Base-by-base conservation (phyloP, 306 rosid genomes). In the Cucumis sativus region DNA sequence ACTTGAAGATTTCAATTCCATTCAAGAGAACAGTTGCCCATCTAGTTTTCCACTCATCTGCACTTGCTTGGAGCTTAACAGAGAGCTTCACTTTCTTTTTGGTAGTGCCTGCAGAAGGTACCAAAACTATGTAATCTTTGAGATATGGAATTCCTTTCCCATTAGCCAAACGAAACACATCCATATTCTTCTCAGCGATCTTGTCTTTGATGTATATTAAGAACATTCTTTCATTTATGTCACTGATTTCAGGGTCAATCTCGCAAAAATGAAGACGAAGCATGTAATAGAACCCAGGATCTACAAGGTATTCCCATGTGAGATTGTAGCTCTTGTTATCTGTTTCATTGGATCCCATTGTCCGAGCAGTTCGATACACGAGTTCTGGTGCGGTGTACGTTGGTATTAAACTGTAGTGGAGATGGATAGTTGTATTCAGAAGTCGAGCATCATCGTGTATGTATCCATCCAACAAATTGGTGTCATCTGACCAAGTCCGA, bases 221-320 rank as follows among this genome's bases (percentile, higher is more conserved):
- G 56, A 81, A 81, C 16, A 75, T 15, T 14, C 72, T 49, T 0
- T 67, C 5, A 23, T 35, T 35, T 7, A 0, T 0, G 0, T 0
- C 0, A 0, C 13, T 7, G 4, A 76, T 11, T 21, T 68, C 43
- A 0, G 0, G 7, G 0, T 33, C 58, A 35, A 33, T 2, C 21
- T 68, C 79, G 28, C 85, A 82, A 30, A 82, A 82, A 14, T 82
- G 82, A 15, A 82, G 52, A 45, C 82, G 79, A 16, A 73, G 58
- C 35, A 82, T 66, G 13, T 82, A 82, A 55, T 3, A 5, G 52
- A 78, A 78, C 0, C 18, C 10, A 4, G 64, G 18, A 59, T 82
- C 79, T 0, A 82, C 59, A 58, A 8, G 33, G 16, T 21, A 58
- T 7, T 58, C 63, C 63, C 63, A 58, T 21, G 63, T 58, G 63